Percentiles rank a stretch among this genome's conserved stretches.
phyloP scores from a whole-genome alignment of 192 early-diverging fungal species.

The Mortierella alpina region DNA sequence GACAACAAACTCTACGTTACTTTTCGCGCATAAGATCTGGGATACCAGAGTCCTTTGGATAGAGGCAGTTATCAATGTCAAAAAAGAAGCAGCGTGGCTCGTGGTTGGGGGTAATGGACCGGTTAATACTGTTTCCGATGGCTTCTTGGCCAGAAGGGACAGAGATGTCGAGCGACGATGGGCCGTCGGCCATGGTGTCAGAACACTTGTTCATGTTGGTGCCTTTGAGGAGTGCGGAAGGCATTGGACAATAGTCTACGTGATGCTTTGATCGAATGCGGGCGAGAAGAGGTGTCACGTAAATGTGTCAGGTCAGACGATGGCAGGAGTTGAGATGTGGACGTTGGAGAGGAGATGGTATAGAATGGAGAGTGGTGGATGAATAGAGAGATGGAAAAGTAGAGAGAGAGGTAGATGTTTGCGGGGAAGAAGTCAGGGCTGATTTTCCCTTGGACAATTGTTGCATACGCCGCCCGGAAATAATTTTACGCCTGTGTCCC shows the following conservation, averaged over 20 bases:
- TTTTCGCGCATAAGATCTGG: slow-evolving; percentile 63
- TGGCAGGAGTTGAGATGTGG: background rate
- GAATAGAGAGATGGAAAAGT: background rate
- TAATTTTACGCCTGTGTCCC: too few species aligned
- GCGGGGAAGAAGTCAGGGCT: slow-evolving; percentile 8
- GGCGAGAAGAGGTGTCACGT: too few species aligned
- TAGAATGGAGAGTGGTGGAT: background rate
- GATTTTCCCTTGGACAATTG: too few species aligned
- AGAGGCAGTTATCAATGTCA: slow-evolving; percentile 87
- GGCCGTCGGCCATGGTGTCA: slow-evolving; percentile 6
- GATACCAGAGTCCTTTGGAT: slow-evolving; percentile 66
- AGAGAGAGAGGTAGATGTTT: background rate
- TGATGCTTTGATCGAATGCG: too few species aligned
- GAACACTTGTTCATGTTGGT: background rate
- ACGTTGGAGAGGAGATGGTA: background rate
- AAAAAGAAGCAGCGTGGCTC: slow-evolving; percentile 74
- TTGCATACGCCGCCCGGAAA: too few species aligned
- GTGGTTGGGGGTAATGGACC: slow-evolving; percentile 44
- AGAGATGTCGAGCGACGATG: slow-evolving; percentile 13
- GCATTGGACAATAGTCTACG: background rate
- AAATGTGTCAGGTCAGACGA: background rate
- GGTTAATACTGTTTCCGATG: slow-evolving; percentile 16
- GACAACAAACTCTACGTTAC: slow-evolving; percentile 18
- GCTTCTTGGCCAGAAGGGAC: slow-evolving; percentile 9
- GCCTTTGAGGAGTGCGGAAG: background rate